Evolutionary conservation across 495 filamentous ascomycete species (phyloP).

Genomic region (Talaromyces stipitatus): DNA sequence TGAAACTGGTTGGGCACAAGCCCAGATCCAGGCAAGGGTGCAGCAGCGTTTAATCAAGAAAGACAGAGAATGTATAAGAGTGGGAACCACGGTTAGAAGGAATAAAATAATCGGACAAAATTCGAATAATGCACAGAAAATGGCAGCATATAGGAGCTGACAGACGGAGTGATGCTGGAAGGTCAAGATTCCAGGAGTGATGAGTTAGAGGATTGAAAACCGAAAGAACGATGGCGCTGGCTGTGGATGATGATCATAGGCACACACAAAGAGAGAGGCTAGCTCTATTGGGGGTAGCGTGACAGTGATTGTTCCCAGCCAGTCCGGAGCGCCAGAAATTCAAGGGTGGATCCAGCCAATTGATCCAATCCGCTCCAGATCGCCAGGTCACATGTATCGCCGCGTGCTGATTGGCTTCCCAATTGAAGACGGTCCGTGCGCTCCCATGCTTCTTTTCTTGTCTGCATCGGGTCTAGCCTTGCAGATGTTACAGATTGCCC

Average conservation of each 20-base stretch:
- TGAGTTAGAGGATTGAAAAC: not conserved
- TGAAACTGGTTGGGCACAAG: not conserved
- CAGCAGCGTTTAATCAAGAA: not conserved
- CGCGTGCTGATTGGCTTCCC: not conserved
- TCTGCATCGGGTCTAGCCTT: not conserved
- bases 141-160: no score
- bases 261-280: not conserved
- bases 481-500: no score
- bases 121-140: not conserved
- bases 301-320: not conserved
- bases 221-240: not conserved
- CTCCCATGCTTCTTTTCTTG: not conserved
- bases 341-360: not conserved
- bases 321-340: not conserved
- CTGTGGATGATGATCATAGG: not conserved
- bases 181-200: no score
- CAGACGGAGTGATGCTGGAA: no score
- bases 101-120: not conserved
- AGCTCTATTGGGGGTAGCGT: not conserved
- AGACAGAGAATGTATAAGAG: not conserved
- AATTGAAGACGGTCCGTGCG: conserved; percentile 5
- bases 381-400: not conserved
- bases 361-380: not conserved
- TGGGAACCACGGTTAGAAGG: not conserved
- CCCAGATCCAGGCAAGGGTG: not conserved